These are phyloP conservation scores for Penicillium nucicola DNA, from an alignment of 495 filamentous ascomycete genomes.

Conservation along the genomic window DNA sequence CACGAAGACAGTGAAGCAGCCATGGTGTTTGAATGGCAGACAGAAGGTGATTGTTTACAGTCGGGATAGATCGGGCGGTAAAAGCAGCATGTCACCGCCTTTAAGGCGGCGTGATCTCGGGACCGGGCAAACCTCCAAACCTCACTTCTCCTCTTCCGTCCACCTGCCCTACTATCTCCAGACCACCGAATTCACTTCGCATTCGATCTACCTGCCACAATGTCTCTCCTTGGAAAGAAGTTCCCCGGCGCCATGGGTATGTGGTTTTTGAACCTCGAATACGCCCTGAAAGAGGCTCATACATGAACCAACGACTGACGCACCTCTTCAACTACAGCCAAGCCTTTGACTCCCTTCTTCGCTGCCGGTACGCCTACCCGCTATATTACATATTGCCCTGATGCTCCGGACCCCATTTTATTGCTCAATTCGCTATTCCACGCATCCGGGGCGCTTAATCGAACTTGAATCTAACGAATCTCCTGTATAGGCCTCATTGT, in stretches of 20 bases:
- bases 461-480: conserved; percentile 29
- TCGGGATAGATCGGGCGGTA: conserved; percentile 25
- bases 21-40: conserved; percentile 24
- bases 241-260: conserved; percentile 83
- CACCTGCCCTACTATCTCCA: conserved; percentile 26
- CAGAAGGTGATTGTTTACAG: conserved; percentile 31
- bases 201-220: conserved; percentile 46
- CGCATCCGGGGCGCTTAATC: not conserved
- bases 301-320: conserved; percentile 24
- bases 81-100: conserved; percentile 33
- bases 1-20: conserved; percentile 56
- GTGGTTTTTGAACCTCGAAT: conserved; percentile 38
- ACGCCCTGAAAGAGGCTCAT: not conserved
- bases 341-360: conserved; percentile 89
- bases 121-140: conserved; percentile 39
- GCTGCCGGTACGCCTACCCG: conserved; percentile 71
- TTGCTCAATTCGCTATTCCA: not conserved
- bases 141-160: conserved; percentile 34
- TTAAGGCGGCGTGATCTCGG: conserved; percentile 22
- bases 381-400: not conserved
- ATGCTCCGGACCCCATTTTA: not conserved
- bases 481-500: conserved; percentile 65
- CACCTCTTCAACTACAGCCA: conserved; percentile 54
- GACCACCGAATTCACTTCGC: conserved; percentile 31
- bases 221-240: conserved; percentile 89